Conservation (phyloP, 257 asterid genomes). For the Linaria vulgaris region DNA sequence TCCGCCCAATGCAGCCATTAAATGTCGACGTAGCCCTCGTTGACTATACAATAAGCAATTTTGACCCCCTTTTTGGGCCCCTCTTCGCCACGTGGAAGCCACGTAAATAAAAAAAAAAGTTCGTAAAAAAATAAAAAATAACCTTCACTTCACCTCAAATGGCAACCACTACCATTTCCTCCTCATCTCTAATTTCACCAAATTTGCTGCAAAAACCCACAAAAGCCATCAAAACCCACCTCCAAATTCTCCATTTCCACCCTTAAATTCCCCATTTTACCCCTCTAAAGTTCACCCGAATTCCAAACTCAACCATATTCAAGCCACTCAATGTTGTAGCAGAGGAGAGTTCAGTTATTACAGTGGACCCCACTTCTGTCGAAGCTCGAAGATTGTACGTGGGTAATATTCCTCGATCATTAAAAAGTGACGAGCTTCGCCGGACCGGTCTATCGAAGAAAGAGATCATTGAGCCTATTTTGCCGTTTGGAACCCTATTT, state of each 20-base stretch:
- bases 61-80: too few species aligned
- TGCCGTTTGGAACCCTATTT: too few species aligned
- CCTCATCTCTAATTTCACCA: slow-evolving; percentile 45
- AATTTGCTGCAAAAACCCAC: slow-evolving; percentile 42
- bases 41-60: too few species aligned
- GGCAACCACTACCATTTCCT: slow-evolving; percentile 50
- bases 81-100: too few species aligned
- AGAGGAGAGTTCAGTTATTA: slow-evolving; percentile 51
- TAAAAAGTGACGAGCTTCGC: slow-evolving; percentile 73
- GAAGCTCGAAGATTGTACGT: slow-evolving; percentile 69
- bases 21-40: too few species aligned
- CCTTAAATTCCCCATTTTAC: slow-evolving; percentile 28
- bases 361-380: slow-evolving; percentile 61
- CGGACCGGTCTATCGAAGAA: too few species aligned
- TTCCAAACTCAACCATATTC: slow-evolving; percentile 2
- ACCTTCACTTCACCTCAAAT: not conserved
- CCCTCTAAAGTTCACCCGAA: slow-evolving; percentile 35
- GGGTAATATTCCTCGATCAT: slow-evolving; percentile 78
- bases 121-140: too few species aligned
- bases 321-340: slow-evolving; percentile 46
- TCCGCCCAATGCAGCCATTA: too few species aligned
- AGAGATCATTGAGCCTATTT: too few species aligned
- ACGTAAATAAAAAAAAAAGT: too few species aligned
- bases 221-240: slow-evolving; percentile 31
- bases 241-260: slow-evolving; percentile 31